Conservation (phyloP, 2,329 filamentous ascomycete species). For the Exophiala viscosa region DNA sequence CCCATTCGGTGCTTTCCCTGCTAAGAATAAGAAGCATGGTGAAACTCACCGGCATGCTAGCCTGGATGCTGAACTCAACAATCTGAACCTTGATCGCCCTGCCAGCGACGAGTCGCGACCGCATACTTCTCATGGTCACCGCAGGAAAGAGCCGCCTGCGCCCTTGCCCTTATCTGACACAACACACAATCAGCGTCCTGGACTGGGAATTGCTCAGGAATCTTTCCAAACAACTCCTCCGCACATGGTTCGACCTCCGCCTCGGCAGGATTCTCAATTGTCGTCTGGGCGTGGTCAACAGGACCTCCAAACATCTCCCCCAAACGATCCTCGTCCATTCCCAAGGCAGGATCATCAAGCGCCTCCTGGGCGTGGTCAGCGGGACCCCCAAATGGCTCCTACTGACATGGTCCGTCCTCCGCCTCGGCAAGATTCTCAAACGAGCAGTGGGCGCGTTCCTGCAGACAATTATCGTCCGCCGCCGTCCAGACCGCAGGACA, state of each 20-base stretch:
- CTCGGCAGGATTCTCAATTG: slow-evolving; percentile 1
- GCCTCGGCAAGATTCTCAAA: slow-evolving; percentile 8
- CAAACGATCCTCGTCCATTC: slow-evolving; percentile 2
- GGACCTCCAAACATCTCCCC: not conserved
- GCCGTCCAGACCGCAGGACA: not conserved
- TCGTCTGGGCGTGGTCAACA: not conserved
- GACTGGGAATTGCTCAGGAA: not conserved
- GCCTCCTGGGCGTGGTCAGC: not conserved
- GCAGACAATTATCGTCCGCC: not conserved
- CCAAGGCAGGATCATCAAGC: slow-evolving; percentile 7
- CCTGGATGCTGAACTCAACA: slow-evolving; percentile 24
- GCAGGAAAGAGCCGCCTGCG: slow-evolving; percentile 11
- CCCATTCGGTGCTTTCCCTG: slow-evolving; percentile 47
- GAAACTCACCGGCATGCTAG: slow-evolving; percentile 36
- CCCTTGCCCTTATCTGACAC: slow-evolving; percentile 7
- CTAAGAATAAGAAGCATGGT: slow-evolving; percentile 30
- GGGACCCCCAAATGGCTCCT: no score
- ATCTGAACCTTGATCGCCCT: slow-evolving; percentile 6
- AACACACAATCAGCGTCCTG: slow-evolving; percentile 12
- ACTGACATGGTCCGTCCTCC: not conserved
- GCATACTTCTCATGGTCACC: slow-evolving; percentile 20
- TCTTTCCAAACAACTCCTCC: not conserved
- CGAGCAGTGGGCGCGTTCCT: slow-evolving; percentile 1
- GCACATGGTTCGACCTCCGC: slow-evolving; percentile 3
- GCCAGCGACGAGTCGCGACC: slow-evolving; percentile 14